Evolutionary conservation across 1,284 basidiomycete genomes (phyloP).

Genomic region (Omphalotus olearius): DNA sequence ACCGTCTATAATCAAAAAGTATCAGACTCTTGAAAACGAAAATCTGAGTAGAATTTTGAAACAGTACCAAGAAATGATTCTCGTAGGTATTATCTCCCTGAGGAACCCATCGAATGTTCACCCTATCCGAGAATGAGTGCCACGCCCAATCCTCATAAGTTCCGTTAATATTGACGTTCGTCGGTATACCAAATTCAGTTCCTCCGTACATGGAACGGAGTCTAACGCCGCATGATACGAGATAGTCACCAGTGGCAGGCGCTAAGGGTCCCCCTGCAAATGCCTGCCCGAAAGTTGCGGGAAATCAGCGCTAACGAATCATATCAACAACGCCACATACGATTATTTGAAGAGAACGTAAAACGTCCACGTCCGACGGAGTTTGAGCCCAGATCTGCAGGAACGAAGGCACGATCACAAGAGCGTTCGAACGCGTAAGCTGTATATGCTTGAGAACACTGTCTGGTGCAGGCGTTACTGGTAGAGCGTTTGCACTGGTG

Average conservation of each 20-base stretch:
- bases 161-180: constrained; percentile 10
- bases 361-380: constrained; percentile 22
- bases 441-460: constrained; percentile 28
- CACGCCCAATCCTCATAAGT: constrained; percentile 27
- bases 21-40: no score
- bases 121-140: constrained; percentile 20
- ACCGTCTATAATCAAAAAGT: constrained; percentile 18
- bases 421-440: constrained; percentile 23
- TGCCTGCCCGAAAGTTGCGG: no score
- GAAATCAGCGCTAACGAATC: no score
- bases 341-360: constrained; percentile 14
- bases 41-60: neutral
- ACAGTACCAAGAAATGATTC: constrained; percentile 25
- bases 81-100: constrained; percentile 29
- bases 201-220: constrained; percentile 26
- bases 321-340: constrained; percentile 1
- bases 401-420: constrained; percentile 29
- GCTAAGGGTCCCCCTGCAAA: constrained; percentile 23
- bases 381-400: constrained; percentile 30
- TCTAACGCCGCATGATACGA: constrained; percentile 24
- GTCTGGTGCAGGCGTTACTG: constrained; percentile 23
- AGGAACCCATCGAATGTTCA: constrained; percentile 24
- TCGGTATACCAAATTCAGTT: constrained; percentile 26
- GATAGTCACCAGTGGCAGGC: constrained; percentile 21
- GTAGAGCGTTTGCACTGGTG: constrained; percentile 18